A percentile compares a stretch with the other conserved stretches of the same genome.
These are phyloP conservation scores for Russula brevipes DNA, from an alignment of 768 basidiomycete species.

Conservation along the genomic window DNA sequence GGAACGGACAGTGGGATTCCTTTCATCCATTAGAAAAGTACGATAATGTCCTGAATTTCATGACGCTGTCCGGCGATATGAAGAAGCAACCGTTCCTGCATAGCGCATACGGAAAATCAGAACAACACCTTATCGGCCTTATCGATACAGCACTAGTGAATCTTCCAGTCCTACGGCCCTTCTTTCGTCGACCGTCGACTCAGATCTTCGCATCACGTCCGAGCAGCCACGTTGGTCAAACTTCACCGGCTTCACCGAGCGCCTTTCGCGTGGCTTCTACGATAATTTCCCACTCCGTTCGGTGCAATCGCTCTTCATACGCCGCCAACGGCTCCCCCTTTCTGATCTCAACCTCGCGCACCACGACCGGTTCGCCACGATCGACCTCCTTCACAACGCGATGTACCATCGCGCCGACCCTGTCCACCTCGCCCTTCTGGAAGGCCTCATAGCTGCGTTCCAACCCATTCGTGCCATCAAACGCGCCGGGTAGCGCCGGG, in stretches of 20 bases:
- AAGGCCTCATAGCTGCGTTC: constrained; percentile 87
- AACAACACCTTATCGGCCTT: neutral
- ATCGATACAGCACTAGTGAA: constrained; percentile 1
- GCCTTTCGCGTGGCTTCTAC: constrained; percentile 77
- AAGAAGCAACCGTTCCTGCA: neutral
- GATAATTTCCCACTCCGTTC: constrained; percentile 83
- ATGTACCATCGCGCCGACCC: constrained; percentile 90
- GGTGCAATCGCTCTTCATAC: constrained; percentile 75
- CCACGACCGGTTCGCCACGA: constrained; percentile 80
- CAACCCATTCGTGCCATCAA: constrained; percentile 92
- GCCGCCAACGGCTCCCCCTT: constrained; percentile 66
- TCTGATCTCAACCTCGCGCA: constrained; percentile 68
- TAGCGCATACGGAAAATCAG: constrained; percentile 3
- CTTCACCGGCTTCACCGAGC: constrained; percentile 58
- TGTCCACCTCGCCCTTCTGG: constrained; percentile 69
- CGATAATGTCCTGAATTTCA: neutral
- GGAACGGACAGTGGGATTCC: constrained; percentile 5
- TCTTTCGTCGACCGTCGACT: neutral
- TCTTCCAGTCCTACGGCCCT: constrained; percentile 7
- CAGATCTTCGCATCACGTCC: constrained; percentile 6
- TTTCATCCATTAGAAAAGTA: neutral
- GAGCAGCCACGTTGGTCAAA: constrained; percentile 21
- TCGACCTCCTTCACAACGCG: constrained; percentile 91
- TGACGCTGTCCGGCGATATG: neutral
- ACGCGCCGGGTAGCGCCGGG: constrained; percentile 92